phyloP scores from a whole-genome alignment of 2,329 filamentous ascomycete genomes.

The Colletotrichum graminicola region DNA sequence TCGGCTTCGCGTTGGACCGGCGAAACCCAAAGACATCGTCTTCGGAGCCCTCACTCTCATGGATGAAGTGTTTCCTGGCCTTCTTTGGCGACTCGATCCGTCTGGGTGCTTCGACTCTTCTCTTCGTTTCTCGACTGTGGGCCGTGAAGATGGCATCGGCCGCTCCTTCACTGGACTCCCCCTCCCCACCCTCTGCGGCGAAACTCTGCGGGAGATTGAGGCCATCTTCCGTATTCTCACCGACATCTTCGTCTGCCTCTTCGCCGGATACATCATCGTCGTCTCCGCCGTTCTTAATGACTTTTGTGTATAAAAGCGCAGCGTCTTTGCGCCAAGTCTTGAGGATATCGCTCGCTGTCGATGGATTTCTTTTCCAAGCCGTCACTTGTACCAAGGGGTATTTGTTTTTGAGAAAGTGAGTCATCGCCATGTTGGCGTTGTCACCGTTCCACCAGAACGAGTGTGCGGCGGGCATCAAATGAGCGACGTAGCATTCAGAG shows the following conservation, averaged over 20 bases:
- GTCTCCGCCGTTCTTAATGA: background rate
- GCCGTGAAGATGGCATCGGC: background rate
- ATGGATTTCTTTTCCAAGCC: conserved; percentile 5
- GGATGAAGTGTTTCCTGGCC: background rate
- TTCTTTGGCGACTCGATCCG: conserved; percentile 9
- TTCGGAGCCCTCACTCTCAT: background rate
- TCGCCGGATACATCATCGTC: background rate
- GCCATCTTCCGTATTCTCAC: background rate
- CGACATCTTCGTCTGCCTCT: background rate
- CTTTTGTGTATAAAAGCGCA: conserved; percentile 13
- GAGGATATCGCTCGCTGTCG: conserved; percentile 12
- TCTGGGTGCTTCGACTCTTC: background rate
- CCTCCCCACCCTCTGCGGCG: background rate
- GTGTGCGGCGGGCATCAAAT: conserved; percentile 22
- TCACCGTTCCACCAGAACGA: conserved; percentile 32
- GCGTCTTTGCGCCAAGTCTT: conserved; percentile 29
- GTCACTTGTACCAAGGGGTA: conserved; percentile 8
- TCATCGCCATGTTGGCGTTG: conserved; percentile 4
- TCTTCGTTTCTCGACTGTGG: conserved; percentile 5
- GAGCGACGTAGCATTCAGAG: background rate
- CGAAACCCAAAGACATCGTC: background rate
- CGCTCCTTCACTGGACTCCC: background rate
- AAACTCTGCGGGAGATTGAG: background rate
- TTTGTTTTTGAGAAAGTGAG: background rate
- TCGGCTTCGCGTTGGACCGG: background rate